A percentile compares a stretch with the other conserved stretches of the same genome.
Evolutionary conservation across 495 filamentous ascomycete genomes (phyloP).

Genomic region (Talaromyces trachyspermus): DNA sequence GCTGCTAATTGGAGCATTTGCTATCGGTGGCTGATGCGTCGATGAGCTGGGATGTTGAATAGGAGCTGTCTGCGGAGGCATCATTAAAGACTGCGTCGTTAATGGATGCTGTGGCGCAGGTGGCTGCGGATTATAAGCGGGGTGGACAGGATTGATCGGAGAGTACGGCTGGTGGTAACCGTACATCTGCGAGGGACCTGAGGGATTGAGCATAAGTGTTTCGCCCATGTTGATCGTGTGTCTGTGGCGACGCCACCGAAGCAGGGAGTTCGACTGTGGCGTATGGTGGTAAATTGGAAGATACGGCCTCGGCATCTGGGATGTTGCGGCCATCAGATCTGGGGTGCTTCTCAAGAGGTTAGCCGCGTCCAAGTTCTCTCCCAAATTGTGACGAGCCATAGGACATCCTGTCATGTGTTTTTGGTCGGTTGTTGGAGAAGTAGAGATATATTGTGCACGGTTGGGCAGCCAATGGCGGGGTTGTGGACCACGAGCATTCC

Average conservation of each 20-base stretch:
- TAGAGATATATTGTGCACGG: too few relatives aligned
- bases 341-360: constrained; percentile 53
- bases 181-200: constrained; percentile 73
- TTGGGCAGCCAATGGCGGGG: too few relatives aligned
- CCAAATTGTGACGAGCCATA: too few relatives aligned
- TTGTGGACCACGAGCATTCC: neutral
- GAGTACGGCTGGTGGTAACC: constrained; percentile 68
- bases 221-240: constrained; percentile 78
- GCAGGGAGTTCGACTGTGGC: constrained; percentile 93
- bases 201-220: constrained; percentile 75
- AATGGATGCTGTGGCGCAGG: constrained; percentile 59
- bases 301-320: constrained; percentile 77
- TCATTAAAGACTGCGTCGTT: constrained; percentile 54
- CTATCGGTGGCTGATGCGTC: constrained; percentile 37
- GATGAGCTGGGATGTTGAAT: constrained; percentile 31
- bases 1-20: constrained; percentile 22
- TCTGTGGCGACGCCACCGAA: constrained; percentile 86
- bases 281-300: constrained; percentile 88
- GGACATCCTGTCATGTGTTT: too few relatives aligned
- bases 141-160: constrained; percentile 60
- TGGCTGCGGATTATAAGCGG: constrained; percentile 71
- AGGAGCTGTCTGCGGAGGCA: constrained; percentile 56
- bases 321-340: constrained; percentile 84
- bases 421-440: too few relatives aligned
- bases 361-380: constrained; percentile 10